These are phyloP conservation scores for Nectriaceae sp. DNA, from an alignment of 2,329 filamentous ascomycete species.

Conservation along the genomic window DNA sequence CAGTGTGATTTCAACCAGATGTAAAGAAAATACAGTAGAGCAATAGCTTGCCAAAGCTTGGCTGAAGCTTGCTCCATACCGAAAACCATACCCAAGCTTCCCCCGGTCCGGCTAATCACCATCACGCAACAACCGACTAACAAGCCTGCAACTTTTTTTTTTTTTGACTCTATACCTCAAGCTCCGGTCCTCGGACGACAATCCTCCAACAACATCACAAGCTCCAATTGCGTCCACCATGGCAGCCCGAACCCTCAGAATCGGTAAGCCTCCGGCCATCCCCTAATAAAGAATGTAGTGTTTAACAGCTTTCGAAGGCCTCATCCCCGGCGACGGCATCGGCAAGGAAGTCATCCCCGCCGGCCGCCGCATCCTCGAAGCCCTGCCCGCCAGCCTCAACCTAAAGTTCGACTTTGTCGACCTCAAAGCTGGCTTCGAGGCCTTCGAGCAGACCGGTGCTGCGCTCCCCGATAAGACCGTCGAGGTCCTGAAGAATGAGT, in stretches of 20 bases:
- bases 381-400: constrained; percentile 85
- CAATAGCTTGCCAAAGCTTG: too few species aligned
- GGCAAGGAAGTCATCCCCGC: constrained; percentile 97
- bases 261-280: constrained; percentile 31
- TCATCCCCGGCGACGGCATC: constrained; percentile 98
- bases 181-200: constrained; percentile 30
- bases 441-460: constrained; percentile 85
- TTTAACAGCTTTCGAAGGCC: constrained; percentile 56
- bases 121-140: not conserved
- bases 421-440: constrained; percentile 90
- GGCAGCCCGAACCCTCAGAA: constrained; percentile 45
- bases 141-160: not conserved
- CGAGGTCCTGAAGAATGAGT: constrained; percentile 83
- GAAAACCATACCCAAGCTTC: too few species aligned
- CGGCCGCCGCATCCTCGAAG: constrained; percentile 87
- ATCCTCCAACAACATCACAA: constrained; percentile 25
- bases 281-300: not conserved
- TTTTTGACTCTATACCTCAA: constrained; percentile 1
- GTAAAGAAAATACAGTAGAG: too few species aligned
- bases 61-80: too few species aligned
- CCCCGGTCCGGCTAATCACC: constrained; percentile 9
- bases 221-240: constrained; percentile 33
- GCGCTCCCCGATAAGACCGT: constrained; percentile 92
- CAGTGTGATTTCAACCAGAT: too few species aligned
- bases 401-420: constrained; percentile 94